Base-by-base conservation (phyloP, 2,329 filamentous ascomycete genomes). In the Aspergillus ruber region DNA sequence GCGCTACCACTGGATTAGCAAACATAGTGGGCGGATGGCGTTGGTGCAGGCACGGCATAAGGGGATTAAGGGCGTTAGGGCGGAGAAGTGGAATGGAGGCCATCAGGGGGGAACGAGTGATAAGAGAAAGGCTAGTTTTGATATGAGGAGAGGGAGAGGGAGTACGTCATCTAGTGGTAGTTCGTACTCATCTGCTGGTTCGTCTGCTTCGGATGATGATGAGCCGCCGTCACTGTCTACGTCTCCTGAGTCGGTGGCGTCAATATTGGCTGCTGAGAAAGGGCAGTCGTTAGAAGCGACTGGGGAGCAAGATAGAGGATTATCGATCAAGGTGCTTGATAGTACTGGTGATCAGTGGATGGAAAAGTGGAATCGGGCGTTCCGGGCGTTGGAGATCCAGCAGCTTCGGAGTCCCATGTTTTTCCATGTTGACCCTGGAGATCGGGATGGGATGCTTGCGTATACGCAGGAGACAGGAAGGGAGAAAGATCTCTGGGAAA, bases 381-480 rank as follows among this genome's bases (percentile, higher is more conserved):
- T 91, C 66, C 72, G 75, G 27, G 79, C 77, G 2, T 80, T 88
- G 40, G 78, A 83, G 43, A 91, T 91, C 42, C 74, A 78, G 1
- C 81, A 90, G 57, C 70, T 93, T 35, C 77, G 87, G 13, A 90
- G 85, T 55, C 87, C 86, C 0, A 86, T 91, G 84, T 86, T 90
- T 59, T 91, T 89, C 71, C 87, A 93, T 60, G 75, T 88, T 12
- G 86, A 91, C 59, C 87, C 87, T 0, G 74, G 79, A 1, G 86
- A 91, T 64, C 75, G 86, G 1, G 87, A 91, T 68, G 83, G 83
- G 0, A 69, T 91, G 56, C 69, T 90, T 18, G 83, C 82, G 1
- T 86, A 84, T 65, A 78, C 85, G 0, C 82, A 86, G 56, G 75
- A 79, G 48, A 72, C 77, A 15, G 76, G 76, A 0, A 69, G 82